Evolutionary conservation across 139 green algal genomes (phyloP), one percentile per base, ranked within the genome.

Genomic region (Raphidocelis subcapitata): DNA sequence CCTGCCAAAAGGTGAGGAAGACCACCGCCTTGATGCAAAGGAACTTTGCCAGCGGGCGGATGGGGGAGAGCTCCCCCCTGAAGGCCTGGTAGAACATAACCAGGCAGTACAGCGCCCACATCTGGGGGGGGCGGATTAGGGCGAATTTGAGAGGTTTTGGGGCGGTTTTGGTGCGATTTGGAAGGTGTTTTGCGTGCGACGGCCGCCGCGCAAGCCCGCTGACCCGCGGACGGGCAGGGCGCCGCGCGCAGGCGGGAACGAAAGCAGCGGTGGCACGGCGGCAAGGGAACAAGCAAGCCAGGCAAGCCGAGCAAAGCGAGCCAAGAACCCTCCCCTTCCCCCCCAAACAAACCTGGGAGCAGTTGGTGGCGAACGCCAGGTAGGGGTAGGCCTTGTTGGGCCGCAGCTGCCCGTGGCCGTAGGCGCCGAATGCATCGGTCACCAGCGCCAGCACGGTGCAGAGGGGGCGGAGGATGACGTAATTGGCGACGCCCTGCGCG

Each of bases 1-100:
- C n/a, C n/a, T 97, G 95, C 95, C 95, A 99, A 80, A 96, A 99
- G 2, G 92, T 92, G 36, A 98, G 80, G 77, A 99, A 99, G 20
- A 99, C 89, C 15, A 99, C 87, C 1, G 88, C 85, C 80, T 99
- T 99, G 75, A 99, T 95, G 57, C 84, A 89, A 31, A 97, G 52
- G 79, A 99, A 99, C 81, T 99, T 98, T 73, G 85, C 81, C 24
- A 98, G 81, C 33, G 95, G 95, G 20, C 88, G 79, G 75, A 98
- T 97, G 68, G 93, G 93, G 28, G 72, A 77, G 59, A 99, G 89
- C 88, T 99, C 93, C 3, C 87, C 68, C 32, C 92, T 82, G 26
- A 89, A 92, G 18, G 87, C 87, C 16, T 84, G 74, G 85, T 97
- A 98, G 67, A 99, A 86, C 73, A 97, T 85, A 21, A 97, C 84